Base-by-base conservation (phyloP, 371 early-diverging fungal species). In the Cokeromyces recurvatus region DNA sequence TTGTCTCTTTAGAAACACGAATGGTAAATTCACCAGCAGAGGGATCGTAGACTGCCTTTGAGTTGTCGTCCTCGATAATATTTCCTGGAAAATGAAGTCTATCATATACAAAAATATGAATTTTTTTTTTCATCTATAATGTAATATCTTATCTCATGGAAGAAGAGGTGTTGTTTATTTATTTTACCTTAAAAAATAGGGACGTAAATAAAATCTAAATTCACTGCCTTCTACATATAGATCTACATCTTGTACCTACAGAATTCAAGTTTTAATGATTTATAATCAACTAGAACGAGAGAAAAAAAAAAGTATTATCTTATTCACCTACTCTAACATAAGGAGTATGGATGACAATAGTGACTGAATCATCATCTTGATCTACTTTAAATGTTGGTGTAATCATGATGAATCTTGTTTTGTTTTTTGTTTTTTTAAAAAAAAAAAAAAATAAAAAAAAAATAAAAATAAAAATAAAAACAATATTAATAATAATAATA, bases 101-200 rank as follows among this genome's bases (percentile, higher is more conserved):
- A 55, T 44, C n/a, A n/a, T n/a, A n/a, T n/a, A n/a, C n/a, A n/a
- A n/a, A n/a, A n/a, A n/a, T n/a, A n/a, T n/a, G n/a, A n/a, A n/a
- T n/a, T n/a, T n/a, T n/a, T n/a, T n/a, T n/a, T n/a, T n/a, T n/a
- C n/a, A n/a, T n/a, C n/a, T n/a, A n/a, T n/a, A n/a, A n/a, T n/a
- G n/a, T n/a, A n/a, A n/a, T n/a, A n/a, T n/a, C n/a, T n/a, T n/a
- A n/a, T n/a, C n/a, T n/a, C n/a, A n/a, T n/a, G n/a, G n/a, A n/a
- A n/a, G n/a, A n/a, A n/a, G n/a, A n/a, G n/a, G n/a, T n/a, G n/a
- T n/a, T n/a, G n/a, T n/a, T n/a, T n/a, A n/a, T n/a, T n/a, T n/a
- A n/a, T n/a, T n/a, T n/a, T 59, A 87, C 89, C 90, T 71, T n/a
- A 91, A 69, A 50, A 86, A 92, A 57, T 92, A 92, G 0, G 91